These are phyloP conservation scores for Pulveroboletus sp. DNA, from an alignment of 768 basidiomycete genomes.

Conservation along the genomic window DNA sequence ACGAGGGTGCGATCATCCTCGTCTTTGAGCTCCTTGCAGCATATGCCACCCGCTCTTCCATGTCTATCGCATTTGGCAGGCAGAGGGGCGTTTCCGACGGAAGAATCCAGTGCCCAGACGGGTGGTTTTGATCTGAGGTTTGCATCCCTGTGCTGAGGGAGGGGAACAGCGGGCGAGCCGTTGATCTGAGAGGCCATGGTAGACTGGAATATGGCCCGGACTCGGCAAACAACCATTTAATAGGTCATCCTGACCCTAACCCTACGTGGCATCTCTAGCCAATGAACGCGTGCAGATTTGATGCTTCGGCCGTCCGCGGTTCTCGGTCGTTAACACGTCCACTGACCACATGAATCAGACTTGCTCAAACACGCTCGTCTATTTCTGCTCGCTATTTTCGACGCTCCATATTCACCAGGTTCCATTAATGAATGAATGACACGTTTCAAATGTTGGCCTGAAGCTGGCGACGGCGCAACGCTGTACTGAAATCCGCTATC, in stretches of 20 bases:
- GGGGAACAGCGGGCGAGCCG: constrained; percentile 15
- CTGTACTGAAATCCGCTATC: no score
- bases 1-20: constrained; percentile 79
- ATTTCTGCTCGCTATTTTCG: no score
- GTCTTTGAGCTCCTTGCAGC: constrained; percentile 85
- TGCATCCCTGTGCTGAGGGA: constrained; percentile 16
- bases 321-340: no score
- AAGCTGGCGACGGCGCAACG: no score
- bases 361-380: no score
- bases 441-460: no score
- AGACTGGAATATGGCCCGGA: no score
- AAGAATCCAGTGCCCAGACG: constrained; percentile 61
- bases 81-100: constrained; percentile 44
- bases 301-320: no score
- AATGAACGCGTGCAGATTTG: constrained; percentile 17
- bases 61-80: constrained; percentile 58
- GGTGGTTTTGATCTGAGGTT: constrained; percentile 39
- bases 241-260: constrained; percentile 11
- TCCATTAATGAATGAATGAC: no score
- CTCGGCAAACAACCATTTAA: no score
- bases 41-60: constrained; percentile 59
- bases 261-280: constrained; percentile 1
- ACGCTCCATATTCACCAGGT: no score
- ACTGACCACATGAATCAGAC: no score
- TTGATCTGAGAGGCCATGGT: constrained; percentile 20